phyloP scores from a whole-genome alignment of 1,284 basidiomycete genomes.

The Fomitopsis betulina region DNA sequence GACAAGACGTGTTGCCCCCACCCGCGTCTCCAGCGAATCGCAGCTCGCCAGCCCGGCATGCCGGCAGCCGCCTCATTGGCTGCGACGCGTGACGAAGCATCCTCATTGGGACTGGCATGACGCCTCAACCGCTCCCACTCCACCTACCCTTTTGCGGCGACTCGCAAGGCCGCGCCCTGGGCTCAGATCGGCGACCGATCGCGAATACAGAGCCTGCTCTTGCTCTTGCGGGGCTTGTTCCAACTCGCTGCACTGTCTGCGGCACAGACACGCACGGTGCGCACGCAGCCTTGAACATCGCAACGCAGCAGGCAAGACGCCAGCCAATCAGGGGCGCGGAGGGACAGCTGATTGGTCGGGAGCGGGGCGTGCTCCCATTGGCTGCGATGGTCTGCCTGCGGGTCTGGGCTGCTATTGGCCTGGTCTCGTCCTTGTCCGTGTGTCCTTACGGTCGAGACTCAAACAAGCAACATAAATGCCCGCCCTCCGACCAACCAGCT shows the following conservation, averaged over 20 bases:
- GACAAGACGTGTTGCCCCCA: constrained; percentile 8
- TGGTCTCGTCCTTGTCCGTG: constrained; percentile 20
- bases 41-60: not conserved
- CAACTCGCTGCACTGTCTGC: not conserved
- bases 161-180: not conserved
- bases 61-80: not conserved
- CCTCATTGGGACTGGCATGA: not conserved
- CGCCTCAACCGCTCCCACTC: not conserved
- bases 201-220: not conserved
- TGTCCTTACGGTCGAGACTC: constrained; percentile 26
- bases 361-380: constrained; percentile 17
- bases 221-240: too few relatives aligned
- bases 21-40: constrained; percentile 1
- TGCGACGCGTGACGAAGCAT: constrained; percentile 8
- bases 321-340: constrained; percentile 10
- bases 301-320: not conserved
- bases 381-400: constrained; percentile 12
- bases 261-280: not conserved
- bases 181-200: not conserved
- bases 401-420: constrained; percentile 27
- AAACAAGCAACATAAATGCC: constrained; percentile 20
- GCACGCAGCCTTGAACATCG: not conserved
- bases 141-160: not conserved
- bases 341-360: constrained; percentile 19
- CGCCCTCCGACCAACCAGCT: constrained; percentile 17